Conservation (phyloP, 768 basidiomycete species). For the Paxillus involutus region DNA sequence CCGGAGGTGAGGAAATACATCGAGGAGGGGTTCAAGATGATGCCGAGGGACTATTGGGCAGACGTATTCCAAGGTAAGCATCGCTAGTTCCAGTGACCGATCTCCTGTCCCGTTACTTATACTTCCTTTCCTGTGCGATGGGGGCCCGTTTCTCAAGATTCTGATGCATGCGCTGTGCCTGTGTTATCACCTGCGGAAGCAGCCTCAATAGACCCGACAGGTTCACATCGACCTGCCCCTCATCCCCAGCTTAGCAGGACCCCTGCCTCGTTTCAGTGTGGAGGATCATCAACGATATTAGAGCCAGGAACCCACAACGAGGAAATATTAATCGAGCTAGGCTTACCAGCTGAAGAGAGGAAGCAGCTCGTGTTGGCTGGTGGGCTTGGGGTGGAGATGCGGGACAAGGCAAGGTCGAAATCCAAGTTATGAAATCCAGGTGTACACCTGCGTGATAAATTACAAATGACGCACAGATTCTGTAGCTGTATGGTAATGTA, state of each 20-base stretch:
- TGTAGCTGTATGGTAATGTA: not conserved
- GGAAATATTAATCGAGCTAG: constrained; percentile 53
- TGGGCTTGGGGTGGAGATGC: constrained; percentile 41
- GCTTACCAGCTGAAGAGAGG: constrained; percentile 42
- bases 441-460: constrained; percentile 6
- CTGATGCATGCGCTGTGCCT: constrained; percentile 71
- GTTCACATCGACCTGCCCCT: constrained; percentile 43
- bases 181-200: constrained; percentile 68
- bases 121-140: not conserved
- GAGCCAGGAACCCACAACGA: constrained; percentile 54
- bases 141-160: constrained; percentile 41
- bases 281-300: constrained; percentile 22
- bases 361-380: constrained; percentile 43
- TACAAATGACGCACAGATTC: not conserved
- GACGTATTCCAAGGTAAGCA: constrained; percentile 58
- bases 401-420: constrained; percentile 19
- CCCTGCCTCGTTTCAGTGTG: constrained; percentile 19
- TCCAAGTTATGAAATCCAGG: constrained; percentile 21
- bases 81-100: not conserved
- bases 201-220: constrained; percentile 38
- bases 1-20: constrained; percentile 55
- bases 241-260: constrained; percentile 48
- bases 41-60: constrained; percentile 69
- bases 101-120: not conserved
- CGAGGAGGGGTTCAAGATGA: constrained; percentile 58